Evolutionary conservation across 2,329 filamentous ascomycete species (phyloP), one percentile per base, ranked within the genome.

Genomic region (Pseudogymnoascus sp.): DNA sequence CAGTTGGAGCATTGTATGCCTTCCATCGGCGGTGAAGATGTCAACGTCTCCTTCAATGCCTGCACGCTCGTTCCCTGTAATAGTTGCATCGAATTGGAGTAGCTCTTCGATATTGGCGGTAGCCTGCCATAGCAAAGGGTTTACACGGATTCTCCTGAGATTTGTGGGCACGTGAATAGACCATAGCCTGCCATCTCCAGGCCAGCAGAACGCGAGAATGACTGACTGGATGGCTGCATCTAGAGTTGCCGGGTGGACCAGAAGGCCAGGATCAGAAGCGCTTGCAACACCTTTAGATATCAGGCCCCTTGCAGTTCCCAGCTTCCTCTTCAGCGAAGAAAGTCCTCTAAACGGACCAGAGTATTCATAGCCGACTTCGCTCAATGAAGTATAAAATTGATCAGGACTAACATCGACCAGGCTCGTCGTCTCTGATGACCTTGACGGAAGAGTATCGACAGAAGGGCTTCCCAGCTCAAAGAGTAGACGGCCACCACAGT

Each of bases 191-290:
- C 62, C 67, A 58, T 71, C 69, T 7, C 49, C 63, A 12, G 69
- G 70, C 19, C 19, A 60, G 3, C 60, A 61, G 25, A 58, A 67
- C 3, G 69, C 68, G 3, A 67, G 60, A 4, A 84, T 79, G 0
- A 81, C 73, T 0, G 77, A 76, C 62, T 86, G 83, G 23, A 86
- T 78, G 70, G 84, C 79, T 2, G 78, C 72, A 64, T 86, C 83
- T 11, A 86, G 73, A 0, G 80, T 82, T 2, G 80, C 78, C 0
- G 83, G 84, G 64, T 86, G 83, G 22, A 86, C 76, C 3, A 83
- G 35, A 23, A 63, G n/a, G 36, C 66, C 28, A 14, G 35, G n/a
- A 12, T 60, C 45, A 59, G 22, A 39, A 23, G 36, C 52, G 0
- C 22, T 16, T n/a, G 59, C 45, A 1, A 42, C 33, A n/a, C 16